A percentile compares a stretch with the other conserved stretches of the same genome.
Conservation (phyloP, 2,329 filamentous ascomycete genomes). For the Talaromyces sp. region DNA sequence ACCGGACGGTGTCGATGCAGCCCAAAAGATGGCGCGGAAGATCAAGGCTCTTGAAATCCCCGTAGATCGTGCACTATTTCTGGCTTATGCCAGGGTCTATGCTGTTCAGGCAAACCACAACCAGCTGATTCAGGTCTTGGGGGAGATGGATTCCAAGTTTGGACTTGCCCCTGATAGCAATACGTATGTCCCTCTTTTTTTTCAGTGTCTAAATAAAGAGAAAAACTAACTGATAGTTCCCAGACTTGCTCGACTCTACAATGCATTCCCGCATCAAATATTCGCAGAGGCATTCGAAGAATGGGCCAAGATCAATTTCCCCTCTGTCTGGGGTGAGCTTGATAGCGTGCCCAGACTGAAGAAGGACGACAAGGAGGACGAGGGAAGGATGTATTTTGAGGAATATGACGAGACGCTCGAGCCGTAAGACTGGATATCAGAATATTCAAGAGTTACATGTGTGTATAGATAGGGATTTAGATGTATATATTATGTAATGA, state of each 20-base stretch:
- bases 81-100: constrained; percentile 71
- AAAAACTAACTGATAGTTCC: background rate
- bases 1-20: constrained; percentile 37
- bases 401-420: constrained; percentile 16
- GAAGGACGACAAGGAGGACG: constrained; percentile 24
- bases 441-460: too few relatives aligned
- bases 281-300: constrained; percentile 66
- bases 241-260: constrained; percentile 72
- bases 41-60: constrained; percentile 72
- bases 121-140: constrained; percentile 62
- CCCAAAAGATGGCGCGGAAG: constrained; percentile 50
- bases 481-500: background rate
- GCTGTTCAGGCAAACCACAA: constrained; percentile 68
- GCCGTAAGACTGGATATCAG: background rate
- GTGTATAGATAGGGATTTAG: background rate
- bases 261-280: constrained; percentile 61
- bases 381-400: constrained; percentile 30
- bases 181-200: constrained; percentile 55
- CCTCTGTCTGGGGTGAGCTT: constrained; percentile 64
- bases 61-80: constrained; percentile 68
- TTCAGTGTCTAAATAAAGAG: constrained; percentile 6
- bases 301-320: constrained; percentile 68
- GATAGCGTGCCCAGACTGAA: constrained; percentile 33
- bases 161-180: constrained; percentile 64
- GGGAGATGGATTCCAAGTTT: constrained; percentile 61